A percentile compares a stretch with the other conserved stretches of the same genome.
These are phyloP conservation scores for Leccinum broughii DNA, from an alignment of 768 basidiomycete genomes.

Conservation along the genomic window DNA sequence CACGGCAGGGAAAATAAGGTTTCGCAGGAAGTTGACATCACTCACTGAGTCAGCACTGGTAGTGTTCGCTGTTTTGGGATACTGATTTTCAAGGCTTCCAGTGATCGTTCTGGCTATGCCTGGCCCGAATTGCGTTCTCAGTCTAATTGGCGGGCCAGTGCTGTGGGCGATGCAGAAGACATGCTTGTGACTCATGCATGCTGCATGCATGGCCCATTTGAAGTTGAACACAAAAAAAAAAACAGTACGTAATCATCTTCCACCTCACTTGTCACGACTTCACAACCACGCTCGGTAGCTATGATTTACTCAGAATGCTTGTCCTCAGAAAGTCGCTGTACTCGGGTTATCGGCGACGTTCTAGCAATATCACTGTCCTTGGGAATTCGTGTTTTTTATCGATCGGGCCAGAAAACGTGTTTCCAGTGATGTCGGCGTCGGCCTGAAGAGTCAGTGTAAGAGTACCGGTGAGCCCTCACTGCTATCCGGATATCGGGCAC, in stretches of 20 bases:
- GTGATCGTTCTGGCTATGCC: too few relatives aligned
- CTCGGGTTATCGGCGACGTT: not conserved
- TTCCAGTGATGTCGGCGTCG: not conserved
- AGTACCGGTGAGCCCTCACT: not conserved
- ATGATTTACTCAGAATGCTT: not conserved
- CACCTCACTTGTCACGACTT: too few relatives aligned
- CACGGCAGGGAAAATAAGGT: too few relatives aligned
- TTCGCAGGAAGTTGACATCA: too few relatives aligned
- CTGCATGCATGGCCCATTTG: not conserved
- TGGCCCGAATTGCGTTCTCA: too few relatives aligned
- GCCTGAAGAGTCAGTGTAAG: not conserved
- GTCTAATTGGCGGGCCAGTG: too few relatives aligned
- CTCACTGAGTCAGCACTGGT: too few relatives aligned
- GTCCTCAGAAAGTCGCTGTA: not conserved
- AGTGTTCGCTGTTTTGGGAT: not conserved
- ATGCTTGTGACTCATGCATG: not conserved
- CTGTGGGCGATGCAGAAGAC: not conserved
- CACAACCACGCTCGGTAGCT: not conserved
- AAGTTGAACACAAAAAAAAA: not conserved
- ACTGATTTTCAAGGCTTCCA: not conserved
- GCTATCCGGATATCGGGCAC: not conserved
- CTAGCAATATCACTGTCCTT: not conserved
- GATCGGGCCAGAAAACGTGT: slow-evolving; percentile 4
- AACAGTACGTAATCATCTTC: too few relatives aligned
- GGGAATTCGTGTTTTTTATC: not conserved